Percentiles rank a stretch among this genome's conserved stretches.
Conservation (phyloP, 2,329 filamentous ascomycete species). For the Aspergillus sp. region DNA sequence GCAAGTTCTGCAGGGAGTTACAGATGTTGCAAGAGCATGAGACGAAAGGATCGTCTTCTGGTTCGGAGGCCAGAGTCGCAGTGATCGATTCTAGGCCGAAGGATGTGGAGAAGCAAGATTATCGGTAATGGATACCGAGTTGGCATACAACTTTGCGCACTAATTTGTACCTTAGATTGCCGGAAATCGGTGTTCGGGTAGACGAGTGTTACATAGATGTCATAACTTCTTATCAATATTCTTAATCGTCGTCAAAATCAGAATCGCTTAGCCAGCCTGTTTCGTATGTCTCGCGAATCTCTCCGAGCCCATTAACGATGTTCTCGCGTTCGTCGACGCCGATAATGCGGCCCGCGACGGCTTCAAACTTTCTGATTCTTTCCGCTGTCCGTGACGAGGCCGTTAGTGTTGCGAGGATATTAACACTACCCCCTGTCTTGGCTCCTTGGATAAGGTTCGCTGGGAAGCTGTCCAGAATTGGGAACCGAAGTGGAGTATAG, state of each 20-base stretch:
- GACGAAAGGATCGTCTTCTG: background rate
- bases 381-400: conserved; percentile 72
- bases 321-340: conserved; percentile 76
- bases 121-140: background rate
- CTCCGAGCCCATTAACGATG: conserved; percentile 75
- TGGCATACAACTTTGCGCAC: background rate
- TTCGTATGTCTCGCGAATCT: conserved; percentile 83
- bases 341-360: conserved; percentile 60
- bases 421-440: conserved; percentile 45
- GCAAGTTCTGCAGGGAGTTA: conserved; percentile 7
- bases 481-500: conserved; percentile 59
- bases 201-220: background rate
- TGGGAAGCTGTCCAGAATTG: conserved; percentile 81
- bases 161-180: background rate
- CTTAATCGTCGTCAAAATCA: conserved; percentile 43
- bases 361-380: conserved; percentile 64
- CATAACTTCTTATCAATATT: background rate
- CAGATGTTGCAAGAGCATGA: background rate
- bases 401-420: conserved; percentile 57
- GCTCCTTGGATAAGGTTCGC: conserved; percentile 60
- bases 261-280: conserved; percentile 78
- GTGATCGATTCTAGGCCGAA: background rate
- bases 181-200: too few species aligned
- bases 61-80: background rate
- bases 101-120: background rate